A percentile compares a stretch with the other conserved stretches of the same genome.
phyloP scores from a whole-genome alignment of 2,329 filamentous ascomycete species.

The Pseudocercospora fuligena region DNA sequence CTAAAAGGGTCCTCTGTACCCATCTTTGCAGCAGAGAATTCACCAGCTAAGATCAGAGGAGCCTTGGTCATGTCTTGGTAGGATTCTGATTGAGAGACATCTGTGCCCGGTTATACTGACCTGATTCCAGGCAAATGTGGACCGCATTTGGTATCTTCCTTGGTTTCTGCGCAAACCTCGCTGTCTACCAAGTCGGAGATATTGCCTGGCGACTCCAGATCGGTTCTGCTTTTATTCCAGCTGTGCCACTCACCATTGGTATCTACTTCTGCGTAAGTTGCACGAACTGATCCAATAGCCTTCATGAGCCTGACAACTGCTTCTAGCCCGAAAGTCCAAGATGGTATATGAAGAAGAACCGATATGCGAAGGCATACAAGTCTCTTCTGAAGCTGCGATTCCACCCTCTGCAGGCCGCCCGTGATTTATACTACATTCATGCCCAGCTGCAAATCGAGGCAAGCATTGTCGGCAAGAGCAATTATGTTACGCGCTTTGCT shows the following conservation, averaged over 20 bases:
- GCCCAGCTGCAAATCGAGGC: slow-evolving; percentile 39
- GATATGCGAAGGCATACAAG: slow-evolving; percentile 53
- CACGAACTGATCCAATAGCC: no score
- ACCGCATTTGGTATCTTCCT: slow-evolving; percentile 55
- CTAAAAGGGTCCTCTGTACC: slow-evolving; percentile 52
- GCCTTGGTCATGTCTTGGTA: slow-evolving; percentile 62
- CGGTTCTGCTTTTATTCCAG: slow-evolving; percentile 54
- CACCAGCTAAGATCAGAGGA: slow-evolving; percentile 60
- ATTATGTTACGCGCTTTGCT: slow-evolving; percentile 49
- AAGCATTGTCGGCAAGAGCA: slow-evolving; percentile 42
- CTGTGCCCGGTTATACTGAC: neutral
- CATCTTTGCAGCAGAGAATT: slow-evolving; percentile 60
- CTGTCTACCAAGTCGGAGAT: slow-evolving; percentile 45
- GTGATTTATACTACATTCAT: slow-evolving; percentile 60
- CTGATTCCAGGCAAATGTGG: slow-evolving; percentile 40
- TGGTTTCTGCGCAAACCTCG: slow-evolving; percentile 49
- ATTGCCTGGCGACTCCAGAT: slow-evolving; percentile 53
- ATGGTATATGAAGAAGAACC: slow-evolving; percentile 52
- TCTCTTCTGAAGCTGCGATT: slow-evolving; percentile 56
- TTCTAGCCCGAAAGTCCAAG: slow-evolving; percentile 16
- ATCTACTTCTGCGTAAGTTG: slow-evolving; percentile 50
- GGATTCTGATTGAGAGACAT: neutral
- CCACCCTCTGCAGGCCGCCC: slow-evolving; percentile 57
- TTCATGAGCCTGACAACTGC: neutral
- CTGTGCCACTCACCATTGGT: slow-evolving; percentile 50